Evolutionary conservation across 805 yeast genomes (phyloP).

Genomic region (Candida insectorum): DNA sequence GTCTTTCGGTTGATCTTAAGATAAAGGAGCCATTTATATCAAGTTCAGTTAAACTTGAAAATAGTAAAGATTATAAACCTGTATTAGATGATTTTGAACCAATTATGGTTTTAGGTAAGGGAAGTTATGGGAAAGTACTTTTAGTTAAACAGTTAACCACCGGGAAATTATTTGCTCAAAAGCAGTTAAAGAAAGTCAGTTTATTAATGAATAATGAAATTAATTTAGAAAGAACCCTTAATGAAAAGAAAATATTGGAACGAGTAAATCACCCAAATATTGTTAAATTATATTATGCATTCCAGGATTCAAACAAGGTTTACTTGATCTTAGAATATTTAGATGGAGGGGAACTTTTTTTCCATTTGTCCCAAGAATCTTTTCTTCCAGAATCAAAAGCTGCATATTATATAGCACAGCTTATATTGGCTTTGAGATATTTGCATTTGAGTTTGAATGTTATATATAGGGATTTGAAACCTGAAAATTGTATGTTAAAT

Average conservation of each 20-base stretch:
- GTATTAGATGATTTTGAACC: constrained; percentile 37
- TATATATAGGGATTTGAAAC: constrained; percentile 42
- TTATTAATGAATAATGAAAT: constrained; percentile 32
- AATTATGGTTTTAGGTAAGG: constrained; percentile 41
- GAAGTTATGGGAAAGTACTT: constrained; percentile 43
- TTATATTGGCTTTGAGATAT: constrained; percentile 38
- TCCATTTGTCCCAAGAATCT: constrained; percentile 32
- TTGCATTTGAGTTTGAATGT: constrained; percentile 36
- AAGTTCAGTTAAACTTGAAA: constrained; percentile 7
- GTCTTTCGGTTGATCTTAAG: constrained; percentile 11
- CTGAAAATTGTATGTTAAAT: constrained; percentile 45
- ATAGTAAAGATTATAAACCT: constrained; percentile 8
- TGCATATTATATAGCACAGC: constrained; percentile 41
- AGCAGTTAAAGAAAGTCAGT: constrained; percentile 39
- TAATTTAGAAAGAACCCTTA: constrained; percentile 29
- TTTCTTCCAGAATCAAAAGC: constrained; percentile 32
- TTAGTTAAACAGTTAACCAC: constrained; percentile 36
- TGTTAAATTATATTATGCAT: constrained; percentile 42
- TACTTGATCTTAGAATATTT: constrained; percentile 42
- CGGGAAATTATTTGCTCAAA: constrained; percentile 41
- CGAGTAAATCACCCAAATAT: constrained; percentile 42
- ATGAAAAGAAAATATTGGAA: constrained; percentile 39
- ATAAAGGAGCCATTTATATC: constrained; percentile 14
- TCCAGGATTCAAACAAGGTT: constrained; percentile 42
- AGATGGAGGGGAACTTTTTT: constrained; percentile 45